Conservation (phyloP, 1,139 yeast species). For the Pichia terricola region DNA sequence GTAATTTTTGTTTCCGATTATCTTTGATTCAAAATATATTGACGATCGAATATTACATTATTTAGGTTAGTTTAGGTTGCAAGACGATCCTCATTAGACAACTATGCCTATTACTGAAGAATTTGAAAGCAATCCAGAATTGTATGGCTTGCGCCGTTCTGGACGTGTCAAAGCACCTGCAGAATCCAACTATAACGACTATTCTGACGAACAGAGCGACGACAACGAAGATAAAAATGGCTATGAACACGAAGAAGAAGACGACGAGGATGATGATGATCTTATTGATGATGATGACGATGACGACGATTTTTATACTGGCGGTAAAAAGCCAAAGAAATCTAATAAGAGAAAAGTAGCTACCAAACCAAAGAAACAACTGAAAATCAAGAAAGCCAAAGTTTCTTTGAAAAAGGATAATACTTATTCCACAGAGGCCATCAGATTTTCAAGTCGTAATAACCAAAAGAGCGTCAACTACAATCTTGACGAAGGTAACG, state of each 20-base stretch:
- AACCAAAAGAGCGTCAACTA: constrained; percentile 57
- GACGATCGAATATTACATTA: too few relatives aligned
- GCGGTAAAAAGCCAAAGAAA: constrained; percentile 9
- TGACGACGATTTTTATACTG: constrained; percentile 24
- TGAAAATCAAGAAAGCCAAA: background rate
- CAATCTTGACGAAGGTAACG: constrained; percentile 60
- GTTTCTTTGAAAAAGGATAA: constrained; percentile 11
- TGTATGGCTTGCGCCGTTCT: constrained; percentile 86
- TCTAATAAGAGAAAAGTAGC: constrained; percentile 3
- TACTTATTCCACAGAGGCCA: constrained; percentile 6
- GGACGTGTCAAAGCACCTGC: constrained; percentile 49
- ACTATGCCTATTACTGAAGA: constrained; percentile 29
- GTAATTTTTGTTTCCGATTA: too few relatives aligned
- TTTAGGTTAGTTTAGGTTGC: too few relatives aligned
- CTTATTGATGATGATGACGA: constrained; percentile 26
- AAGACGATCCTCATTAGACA: background rate
- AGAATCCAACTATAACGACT: constrained; percentile 8
- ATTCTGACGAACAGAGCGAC: constrained; percentile 18
- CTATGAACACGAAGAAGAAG: constrained; percentile 19
- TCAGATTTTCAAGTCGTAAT: constrained; percentile 74
- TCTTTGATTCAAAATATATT: too few relatives aligned
- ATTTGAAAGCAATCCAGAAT: constrained; percentile 63
- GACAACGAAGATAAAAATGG: constrained; percentile 21
- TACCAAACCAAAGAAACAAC: background rate
- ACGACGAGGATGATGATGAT: constrained; percentile 13